Evolutionary conservation across 2,329 filamentous ascomycete genomes (phyloP), one percentile per base, ranked within the genome.

Genomic region (Fusarium multiceps): DNA sequence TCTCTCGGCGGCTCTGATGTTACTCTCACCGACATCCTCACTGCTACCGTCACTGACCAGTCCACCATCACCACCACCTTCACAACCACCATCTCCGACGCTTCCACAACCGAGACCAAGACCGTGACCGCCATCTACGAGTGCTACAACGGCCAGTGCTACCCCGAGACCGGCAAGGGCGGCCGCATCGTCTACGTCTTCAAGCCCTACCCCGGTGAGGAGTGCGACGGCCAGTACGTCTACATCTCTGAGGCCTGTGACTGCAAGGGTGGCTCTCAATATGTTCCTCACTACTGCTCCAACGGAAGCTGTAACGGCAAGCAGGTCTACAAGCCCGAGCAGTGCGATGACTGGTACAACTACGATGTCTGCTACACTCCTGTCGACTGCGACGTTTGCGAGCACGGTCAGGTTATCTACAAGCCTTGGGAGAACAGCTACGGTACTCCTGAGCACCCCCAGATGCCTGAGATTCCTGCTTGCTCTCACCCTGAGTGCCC

Each of bases 271-370:
- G 71, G 72, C 0, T 46, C 40, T 41, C 62, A 64, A 25, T 74
- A 75, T 57, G 49, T 57, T 34, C 73, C 73, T 55, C 61, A 66
- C 47, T 43, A 59, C 54, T 75, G 73, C 65, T 47, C 40, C 14
- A 48, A 48, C 49, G 53, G 56, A 18, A 27, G 27, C 57, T 75
- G 73, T 65, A n/a, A 63, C 43, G 69, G 71, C 13, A 25, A 64
- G 6, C 63, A 56, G 6, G 73, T 75, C 63, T 75, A 70, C 63
- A 74, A 73, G 69, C 64, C 71, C 9, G 62, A 75, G 71, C 27
- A 62, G 41, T 68, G 63, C 58, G n/a, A 41, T 13, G 46, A 71
- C 67, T 59, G 50, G 54, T 51, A 55, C 28, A 60, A 58, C 41
- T 8, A 69, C 45, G 55, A 71, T 6, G 55, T 68, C 27, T 63